phyloP scores from a whole-genome alignment of 2,329 filamentous ascomycete genomes.

The Monosporascus sp. region DNA sequence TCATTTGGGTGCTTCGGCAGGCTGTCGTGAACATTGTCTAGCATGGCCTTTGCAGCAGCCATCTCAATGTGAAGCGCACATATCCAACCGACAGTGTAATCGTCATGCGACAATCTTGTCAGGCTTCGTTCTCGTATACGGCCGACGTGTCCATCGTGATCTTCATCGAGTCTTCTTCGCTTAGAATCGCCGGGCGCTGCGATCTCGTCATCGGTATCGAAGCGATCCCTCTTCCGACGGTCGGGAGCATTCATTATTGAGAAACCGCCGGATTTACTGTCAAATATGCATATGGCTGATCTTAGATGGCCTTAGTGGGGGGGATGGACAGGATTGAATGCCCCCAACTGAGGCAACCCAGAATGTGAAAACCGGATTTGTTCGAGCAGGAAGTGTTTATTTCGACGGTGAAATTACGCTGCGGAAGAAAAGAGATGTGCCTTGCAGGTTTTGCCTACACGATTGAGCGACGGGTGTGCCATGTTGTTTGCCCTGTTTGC shows the following conservation, averaged over 20 bases:
- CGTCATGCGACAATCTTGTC: neutral
- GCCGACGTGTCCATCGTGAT: neutral
- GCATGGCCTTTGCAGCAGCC: conserved; percentile 22
- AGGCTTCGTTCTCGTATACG: neutral
- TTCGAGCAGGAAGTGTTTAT: too few relatives aligned
- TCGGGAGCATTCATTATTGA: neutral
- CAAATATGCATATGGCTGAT: too few relatives aligned
- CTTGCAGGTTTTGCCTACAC: too few relatives aligned
- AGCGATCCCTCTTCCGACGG: neutral
- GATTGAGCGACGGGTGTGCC: too few relatives aligned
- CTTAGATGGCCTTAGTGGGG: too few relatives aligned
- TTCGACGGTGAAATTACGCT: too few relatives aligned
- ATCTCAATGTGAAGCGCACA: conserved; percentile 19
- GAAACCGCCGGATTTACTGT: neutral
- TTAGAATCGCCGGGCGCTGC: neutral
- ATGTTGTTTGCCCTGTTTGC: too few relatives aligned
- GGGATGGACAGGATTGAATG: too few relatives aligned
- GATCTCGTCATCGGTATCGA: neutral
- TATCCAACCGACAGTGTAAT: conserved; percentile 28
- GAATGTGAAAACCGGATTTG: too few relatives aligned
- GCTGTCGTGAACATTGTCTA: conserved; percentile 22
- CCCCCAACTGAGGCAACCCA: too few relatives aligned
- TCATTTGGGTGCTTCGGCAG: conserved; percentile 7
- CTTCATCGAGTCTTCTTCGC: neutral
- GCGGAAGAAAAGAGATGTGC: too few relatives aligned